These are phyloP conservation scores for Quercus aquifolioides DNA, from an alignment of 306 rosid species.

Conservation along the genomic window DNA sequence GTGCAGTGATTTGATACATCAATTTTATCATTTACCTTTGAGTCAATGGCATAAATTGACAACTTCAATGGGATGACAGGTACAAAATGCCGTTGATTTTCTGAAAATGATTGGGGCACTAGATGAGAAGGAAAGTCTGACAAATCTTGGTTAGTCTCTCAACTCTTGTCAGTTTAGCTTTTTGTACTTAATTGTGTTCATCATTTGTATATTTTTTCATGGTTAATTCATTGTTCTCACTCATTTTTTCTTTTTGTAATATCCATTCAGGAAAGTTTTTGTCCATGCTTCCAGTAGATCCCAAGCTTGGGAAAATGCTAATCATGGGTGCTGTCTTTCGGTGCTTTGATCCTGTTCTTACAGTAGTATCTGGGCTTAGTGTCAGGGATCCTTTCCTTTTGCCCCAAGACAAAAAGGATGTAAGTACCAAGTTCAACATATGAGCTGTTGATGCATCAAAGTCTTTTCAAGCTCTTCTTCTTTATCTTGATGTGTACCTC, in stretches of 20 bases:
- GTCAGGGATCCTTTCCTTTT: slow-evolving; percentile 96
- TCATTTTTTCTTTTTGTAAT: slow-evolving; percentile 4
- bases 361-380: slow-evolving; percentile 87
- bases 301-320: slow-evolving; percentile 96
- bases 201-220: slow-evolving; percentile 1
- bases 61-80: slow-evolving; percentile 46
- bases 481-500: slow-evolving; percentile 15
- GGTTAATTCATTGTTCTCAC: slow-evolving; percentile 13
- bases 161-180: slow-evolving; percentile 8
- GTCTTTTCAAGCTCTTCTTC: slow-evolving; percentile 11
- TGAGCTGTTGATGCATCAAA: slow-evolving; percentile 18
- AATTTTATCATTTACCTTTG: neutral
- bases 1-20: neutral
- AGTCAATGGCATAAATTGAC: slow-evolving; percentile 3
- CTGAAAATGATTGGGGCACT: slow-evolving; percentile 91
- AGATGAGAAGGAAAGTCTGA: slow-evolving; percentile 83
- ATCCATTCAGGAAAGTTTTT: slow-evolving; percentile 68
- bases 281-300: slow-evolving; percentile 93
- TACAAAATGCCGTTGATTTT: slow-evolving; percentile 91
- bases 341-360: slow-evolving; percentile 98
- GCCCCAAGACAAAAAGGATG: slow-evolving; percentile 97
- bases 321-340: slow-evolving; percentile 90
- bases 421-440: slow-evolving; percentile 38
- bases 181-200: neutral
- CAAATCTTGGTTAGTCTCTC: slow-evolving; percentile 72